These are phyloP conservation scores for Amanita subjunquillea DNA, from an alignment of 768 basidiomycete species.

Conservation along the genomic window DNA sequence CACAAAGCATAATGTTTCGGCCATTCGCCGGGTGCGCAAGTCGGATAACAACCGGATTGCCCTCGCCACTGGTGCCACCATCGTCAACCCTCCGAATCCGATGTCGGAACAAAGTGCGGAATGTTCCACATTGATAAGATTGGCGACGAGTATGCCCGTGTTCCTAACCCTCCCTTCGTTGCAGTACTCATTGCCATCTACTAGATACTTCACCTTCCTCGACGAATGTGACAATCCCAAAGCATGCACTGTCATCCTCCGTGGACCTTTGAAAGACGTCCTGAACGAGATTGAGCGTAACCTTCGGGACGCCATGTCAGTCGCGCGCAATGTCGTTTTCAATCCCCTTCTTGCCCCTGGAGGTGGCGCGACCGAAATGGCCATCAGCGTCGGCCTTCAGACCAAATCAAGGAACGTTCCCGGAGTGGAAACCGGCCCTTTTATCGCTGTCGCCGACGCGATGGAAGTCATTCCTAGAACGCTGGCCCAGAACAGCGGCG, in stretches of 20 bases:
- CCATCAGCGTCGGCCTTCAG: conserved; percentile 81
- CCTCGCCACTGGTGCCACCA: conserved; percentile 89
- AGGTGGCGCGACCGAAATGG: conserved; percentile 98
- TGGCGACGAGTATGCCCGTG: conserved; percentile 71
- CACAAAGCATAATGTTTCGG: conserved; percentile 80
- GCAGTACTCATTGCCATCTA: background rate
- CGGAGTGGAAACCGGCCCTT: conserved; percentile 88
- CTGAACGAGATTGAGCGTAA: conserved; percentile 98
- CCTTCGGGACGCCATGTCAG: conserved; percentile 94
- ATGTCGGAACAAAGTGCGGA: conserved; percentile 89
- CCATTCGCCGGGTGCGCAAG: conserved; percentile 94
- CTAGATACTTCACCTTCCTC: conserved; percentile 93
- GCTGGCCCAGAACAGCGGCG: conserved; percentile 89
- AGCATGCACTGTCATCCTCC: conserved; percentile 96
- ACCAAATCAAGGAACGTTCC: conserved; percentile 64
- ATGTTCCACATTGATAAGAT: conserved; percentile 97
- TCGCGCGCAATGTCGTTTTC: conserved; percentile 95
- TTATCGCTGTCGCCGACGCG: conserved; percentile 87
- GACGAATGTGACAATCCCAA: conserved; percentile 86
- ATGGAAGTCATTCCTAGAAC: conserved; percentile 97
- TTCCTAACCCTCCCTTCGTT: background rate
- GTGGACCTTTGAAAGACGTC: conserved; percentile 96
- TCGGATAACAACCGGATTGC: conserved; percentile 99
- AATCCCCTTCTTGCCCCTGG: conserved; percentile 91
- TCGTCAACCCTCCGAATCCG: conserved; percentile 86